Evolutionary conservation across 805 yeast genomes (phyloP).

Genomic region (Metschnikowia peoriensis): DNA sequence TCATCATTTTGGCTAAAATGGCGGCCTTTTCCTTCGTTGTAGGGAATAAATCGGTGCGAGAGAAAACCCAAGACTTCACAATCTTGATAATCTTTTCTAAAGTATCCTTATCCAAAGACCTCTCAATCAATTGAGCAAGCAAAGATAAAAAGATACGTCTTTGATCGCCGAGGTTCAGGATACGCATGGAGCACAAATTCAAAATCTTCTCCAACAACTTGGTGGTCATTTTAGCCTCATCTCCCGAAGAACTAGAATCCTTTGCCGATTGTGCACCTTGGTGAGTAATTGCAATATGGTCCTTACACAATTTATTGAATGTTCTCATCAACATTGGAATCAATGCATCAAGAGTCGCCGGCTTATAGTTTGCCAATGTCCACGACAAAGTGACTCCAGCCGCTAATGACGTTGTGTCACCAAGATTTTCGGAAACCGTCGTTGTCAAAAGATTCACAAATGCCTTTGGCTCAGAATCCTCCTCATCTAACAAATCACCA

Average conservation of each 20-base stretch:
- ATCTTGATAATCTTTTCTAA: constrained; percentile 71
- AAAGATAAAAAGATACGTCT: constrained; percentile 83
- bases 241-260: constrained; percentile 45
- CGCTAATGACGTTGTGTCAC: constrained; percentile 71
- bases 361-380: constrained; percentile 75
- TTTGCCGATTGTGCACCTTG: constrained; percentile 37
- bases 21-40: constrained; percentile 96
- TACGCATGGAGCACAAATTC: constrained; percentile 74
- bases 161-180: constrained; percentile 88
- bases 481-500: constrained; percentile 44
- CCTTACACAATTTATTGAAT: constrained; percentile 84
- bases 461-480: constrained; percentile 58
- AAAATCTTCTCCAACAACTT: constrained; percentile 72
- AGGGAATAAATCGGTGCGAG: constrained; percentile 81
- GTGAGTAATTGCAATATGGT: constrained; percentile 69
- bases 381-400: constrained; percentile 83
- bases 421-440: constrained; percentile 77
- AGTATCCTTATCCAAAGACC: constrained; percentile 76
- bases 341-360: constrained; percentile 70
- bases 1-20: constrained; percentile 87
- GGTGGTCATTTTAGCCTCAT: constrained; percentile 79
- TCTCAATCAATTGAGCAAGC: constrained; percentile 85
- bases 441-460: constrained; percentile 61
- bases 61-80: constrained; percentile 88
- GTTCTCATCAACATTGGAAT: constrained; percentile 81